Percentiles rank a stretch among this genome's conserved stretches.
These are phyloP conservation scores for Aspergillus nanangensis DNA, from an alignment of 495 filamentous ascomycete species.

Conservation along the genomic window DNA sequence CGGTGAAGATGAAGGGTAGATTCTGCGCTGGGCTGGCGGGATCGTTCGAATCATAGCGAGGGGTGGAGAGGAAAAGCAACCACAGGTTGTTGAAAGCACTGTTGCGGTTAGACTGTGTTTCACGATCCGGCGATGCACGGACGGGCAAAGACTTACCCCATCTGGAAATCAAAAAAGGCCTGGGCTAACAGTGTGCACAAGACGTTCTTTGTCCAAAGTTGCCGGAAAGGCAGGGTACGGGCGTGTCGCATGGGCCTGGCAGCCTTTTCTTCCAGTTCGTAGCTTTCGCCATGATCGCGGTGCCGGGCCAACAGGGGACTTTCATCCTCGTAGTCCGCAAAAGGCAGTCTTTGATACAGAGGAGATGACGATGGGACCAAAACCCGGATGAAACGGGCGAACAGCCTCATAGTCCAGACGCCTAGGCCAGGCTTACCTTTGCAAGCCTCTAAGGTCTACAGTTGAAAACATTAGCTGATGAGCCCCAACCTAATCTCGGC, in stretches of 20 bases:
- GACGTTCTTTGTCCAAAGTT: constrained; percentile 79
- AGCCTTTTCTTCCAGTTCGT: constrained; percentile 38
- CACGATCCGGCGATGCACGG: neutral
- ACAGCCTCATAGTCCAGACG: constrained; percentile 25
- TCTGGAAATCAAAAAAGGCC: constrained; percentile 68
- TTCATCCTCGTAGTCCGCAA: constrained; percentile 35
- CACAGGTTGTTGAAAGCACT: constrained; percentile 79
- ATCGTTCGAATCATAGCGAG: constrained; percentile 56
- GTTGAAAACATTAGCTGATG: neutral
- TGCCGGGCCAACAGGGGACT: constrained; percentile 26
- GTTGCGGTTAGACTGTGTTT: neutral
- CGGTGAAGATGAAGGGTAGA: constrained; percentile 71
- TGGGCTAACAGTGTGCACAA: constrained; percentile 61
- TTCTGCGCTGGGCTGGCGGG: constrained; percentile 35
- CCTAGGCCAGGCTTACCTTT: constrained; percentile 42
- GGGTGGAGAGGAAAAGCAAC: constrained; percentile 80
- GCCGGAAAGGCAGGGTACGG: constrained; percentile 57
- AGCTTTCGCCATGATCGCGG: constrained; percentile 28
- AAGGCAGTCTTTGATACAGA: constrained; percentile 30
- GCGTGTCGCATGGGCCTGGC: constrained; percentile 21
- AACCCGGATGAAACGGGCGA: constrained; percentile 22
- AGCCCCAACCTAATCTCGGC: neutral
- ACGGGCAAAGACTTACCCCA: constrained; percentile 37
- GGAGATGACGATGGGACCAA: constrained; percentile 32
- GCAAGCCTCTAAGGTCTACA: constrained; percentile 35